phyloP scores from a whole-genome alignment of 2,329 filamentous ascomycete species.

The Ilyonectria destructans region DNA sequence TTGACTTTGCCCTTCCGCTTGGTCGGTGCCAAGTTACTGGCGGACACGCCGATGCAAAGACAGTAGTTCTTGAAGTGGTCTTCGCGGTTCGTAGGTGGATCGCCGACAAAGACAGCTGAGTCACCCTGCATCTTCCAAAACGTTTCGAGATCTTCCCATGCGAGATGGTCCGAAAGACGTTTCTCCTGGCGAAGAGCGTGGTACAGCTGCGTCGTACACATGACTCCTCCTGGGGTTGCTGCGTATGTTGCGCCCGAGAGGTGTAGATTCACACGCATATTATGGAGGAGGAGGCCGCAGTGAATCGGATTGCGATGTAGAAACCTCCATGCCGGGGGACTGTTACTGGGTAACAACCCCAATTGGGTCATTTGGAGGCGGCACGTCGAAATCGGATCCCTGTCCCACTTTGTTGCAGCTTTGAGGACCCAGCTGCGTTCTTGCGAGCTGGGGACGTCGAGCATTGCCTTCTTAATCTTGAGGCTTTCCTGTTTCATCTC shows the following conservation, averaged over 20 bases:
- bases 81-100: constrained; percentile 35
- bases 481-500: constrained; percentile 34
- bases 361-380: constrained; percentile 3
- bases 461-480: constrained; percentile 36
- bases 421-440: constrained; percentile 23
- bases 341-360: background rate
- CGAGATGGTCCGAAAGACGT: constrained; percentile 13
- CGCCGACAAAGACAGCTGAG: constrained; percentile 43
- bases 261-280: constrained; percentile 39
- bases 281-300: constrained; percentile 42
- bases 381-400: constrained; percentile 29
- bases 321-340: constrained; percentile 30
- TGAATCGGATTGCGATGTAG: constrained; percentile 42
- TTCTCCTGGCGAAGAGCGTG: constrained; percentile 43
- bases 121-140: constrained; percentile 39
- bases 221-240: constrained; percentile 33
- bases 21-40: constrained; percentile 38
- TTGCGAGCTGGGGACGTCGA: constrained; percentile 18
- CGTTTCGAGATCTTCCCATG: constrained; percentile 38
- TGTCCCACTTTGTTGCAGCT: constrained; percentile 32
- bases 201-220: constrained; percentile 42
- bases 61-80: constrained; percentile 45
- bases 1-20: constrained; percentile 29
- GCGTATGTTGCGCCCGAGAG: constrained; percentile 28
- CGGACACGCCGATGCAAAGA: constrained; percentile 39